A percentile compares a stretch with the other conserved stretches of the same genome.
Evolutionary conservation across 2,329 filamentous ascomycete species (phyloP).

Genomic region (Arthrobotrys sphaeroides): DNA sequence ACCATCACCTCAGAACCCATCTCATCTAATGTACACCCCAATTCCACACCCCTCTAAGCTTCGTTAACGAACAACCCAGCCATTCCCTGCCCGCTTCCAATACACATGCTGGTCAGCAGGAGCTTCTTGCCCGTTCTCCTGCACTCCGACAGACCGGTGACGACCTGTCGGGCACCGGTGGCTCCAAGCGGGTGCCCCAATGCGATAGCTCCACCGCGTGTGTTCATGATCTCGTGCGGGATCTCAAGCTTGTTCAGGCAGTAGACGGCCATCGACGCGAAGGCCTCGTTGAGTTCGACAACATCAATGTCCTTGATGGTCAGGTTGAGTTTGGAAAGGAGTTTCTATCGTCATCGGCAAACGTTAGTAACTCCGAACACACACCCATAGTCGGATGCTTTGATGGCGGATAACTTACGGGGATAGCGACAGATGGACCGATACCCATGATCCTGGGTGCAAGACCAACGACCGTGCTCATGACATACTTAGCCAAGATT

Average conservation of each 20-base stretch:
- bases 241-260: slow-evolving; percentile 78
- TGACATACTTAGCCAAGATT: slow-evolving; percentile 93
- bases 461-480: slow-evolving; percentile 87
- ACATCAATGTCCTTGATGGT: slow-evolving; percentile 85
- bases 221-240: slow-evolving; percentile 80
- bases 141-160: slow-evolving; percentile 87
- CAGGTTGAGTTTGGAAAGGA: slow-evolving; percentile 81
- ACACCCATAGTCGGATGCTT: slow-evolving; percentile 65
- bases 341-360: slow-evolving; percentile 71
- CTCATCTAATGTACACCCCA: not conserved
- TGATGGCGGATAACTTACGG: slow-evolving; percentile 58
- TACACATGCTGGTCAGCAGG: slow-evolving; percentile 89
- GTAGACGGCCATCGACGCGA: slow-evolving; percentile 97
- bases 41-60: slow-evolving; percentile 51
- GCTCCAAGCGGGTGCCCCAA: slow-evolving; percentile 83
- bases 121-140: slow-evolving; percentile 88
- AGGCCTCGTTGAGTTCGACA: slow-evolving; percentile 95
- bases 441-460: slow-evolving; percentile 97
- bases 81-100: slow-evolving; percentile 76
- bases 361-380: slow-evolving; percentile 4
- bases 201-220: slow-evolving; percentile 81
- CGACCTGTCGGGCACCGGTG: slow-evolving; percentile 82
- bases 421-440: slow-evolving; percentile 76
- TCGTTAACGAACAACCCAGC: slow-evolving; percentile 74
- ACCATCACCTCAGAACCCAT: not conserved